Evolutionary conservation across 2,329 filamentous ascomycete species (phyloP).

Genomic region (Apiospora malaysiana): DNA sequence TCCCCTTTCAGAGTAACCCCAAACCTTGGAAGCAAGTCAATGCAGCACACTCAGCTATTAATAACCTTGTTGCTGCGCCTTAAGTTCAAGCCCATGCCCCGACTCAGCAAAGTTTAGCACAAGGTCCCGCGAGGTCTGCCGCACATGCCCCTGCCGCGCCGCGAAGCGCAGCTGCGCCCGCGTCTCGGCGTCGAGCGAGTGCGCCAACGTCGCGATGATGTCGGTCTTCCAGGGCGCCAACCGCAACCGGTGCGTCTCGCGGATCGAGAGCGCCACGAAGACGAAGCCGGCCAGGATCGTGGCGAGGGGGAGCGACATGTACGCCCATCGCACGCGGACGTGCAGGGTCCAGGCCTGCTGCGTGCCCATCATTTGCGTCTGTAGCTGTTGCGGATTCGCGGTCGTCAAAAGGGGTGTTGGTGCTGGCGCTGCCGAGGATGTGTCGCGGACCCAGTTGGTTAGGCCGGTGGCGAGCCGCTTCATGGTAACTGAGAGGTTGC

Average conservation of each 20-base stretch:
- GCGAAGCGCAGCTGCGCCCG: conserved; percentile 30
- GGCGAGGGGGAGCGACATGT: background rate
- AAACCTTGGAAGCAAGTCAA: too few species aligned
- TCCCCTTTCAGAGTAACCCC: too few species aligned
- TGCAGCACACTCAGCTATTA: background rate
- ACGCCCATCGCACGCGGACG: conserved; percentile 12
- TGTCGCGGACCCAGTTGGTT: conserved; percentile 14
- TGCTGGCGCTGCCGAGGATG: background rate
- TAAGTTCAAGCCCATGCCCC: conserved; percentile 29
- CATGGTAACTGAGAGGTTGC: background rate
- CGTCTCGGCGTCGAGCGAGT: conserved; percentile 30
- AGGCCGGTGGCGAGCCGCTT: background rate
- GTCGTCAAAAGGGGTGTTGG: too few species aligned
- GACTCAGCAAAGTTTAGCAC: conserved; percentile 28
- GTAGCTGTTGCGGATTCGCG: background rate
- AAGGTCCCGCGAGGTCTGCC: conserved; percentile 27
- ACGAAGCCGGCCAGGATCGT: background rate
- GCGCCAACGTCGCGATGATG: conserved; percentile 30
- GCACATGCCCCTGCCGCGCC: conserved; percentile 27
- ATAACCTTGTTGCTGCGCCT: background rate
- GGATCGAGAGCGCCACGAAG: background rate
- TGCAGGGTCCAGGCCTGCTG: conserved; percentile 8
- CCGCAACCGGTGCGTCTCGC: conserved; percentile 28
- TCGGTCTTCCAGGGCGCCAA: conserved; percentile 31
- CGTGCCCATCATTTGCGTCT: background rate